Conservation (phyloP, 768 basidiomycete species). For the Clitopilus hobsonii region DNA sequence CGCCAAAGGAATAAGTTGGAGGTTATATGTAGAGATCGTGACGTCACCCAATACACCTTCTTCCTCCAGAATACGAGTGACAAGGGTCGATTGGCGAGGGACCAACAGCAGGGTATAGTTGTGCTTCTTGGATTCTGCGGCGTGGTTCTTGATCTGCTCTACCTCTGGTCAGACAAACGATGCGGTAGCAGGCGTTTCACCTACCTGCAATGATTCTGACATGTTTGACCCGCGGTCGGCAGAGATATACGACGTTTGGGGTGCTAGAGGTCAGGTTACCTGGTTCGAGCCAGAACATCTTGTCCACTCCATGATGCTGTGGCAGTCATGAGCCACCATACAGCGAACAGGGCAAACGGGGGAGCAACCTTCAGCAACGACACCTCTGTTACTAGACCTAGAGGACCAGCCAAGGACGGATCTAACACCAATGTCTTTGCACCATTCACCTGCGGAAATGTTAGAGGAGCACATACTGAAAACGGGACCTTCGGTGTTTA, state of each 20-base stretch:
- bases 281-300: conserved; percentile 98
- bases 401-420: conserved; percentile 78
- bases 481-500: conserved; percentile 22
- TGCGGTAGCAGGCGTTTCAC: conserved; percentile 21
- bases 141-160: conserved; percentile 92
- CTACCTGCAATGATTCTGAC: conserved; percentile 90
- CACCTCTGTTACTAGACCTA: conserved; percentile 94
- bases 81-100: conserved; percentile 82
- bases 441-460: conserved; percentile 65
- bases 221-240: conserved; percentile 78
- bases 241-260: conserved; percentile 89
- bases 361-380: conserved; percentile 76
- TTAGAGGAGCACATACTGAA: neutral
- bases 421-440: conserved; percentile 97
- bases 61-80: conserved; percentile 84
- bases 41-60: conserved; percentile 98
- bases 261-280: conserved; percentile 82
- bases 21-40: conserved; percentile 78
- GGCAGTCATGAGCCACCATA: neutral
- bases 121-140: conserved; percentile 66
- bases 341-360: neutral
- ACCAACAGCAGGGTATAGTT: conserved; percentile 85
- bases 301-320: conserved; percentile 97
- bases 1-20: conserved; percentile 92
- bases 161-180: conserved; percentile 3